phyloP scores from a whole-genome alignment of 2,329 filamentous ascomycete genomes.

The Talaromyces piceae region DNA sequence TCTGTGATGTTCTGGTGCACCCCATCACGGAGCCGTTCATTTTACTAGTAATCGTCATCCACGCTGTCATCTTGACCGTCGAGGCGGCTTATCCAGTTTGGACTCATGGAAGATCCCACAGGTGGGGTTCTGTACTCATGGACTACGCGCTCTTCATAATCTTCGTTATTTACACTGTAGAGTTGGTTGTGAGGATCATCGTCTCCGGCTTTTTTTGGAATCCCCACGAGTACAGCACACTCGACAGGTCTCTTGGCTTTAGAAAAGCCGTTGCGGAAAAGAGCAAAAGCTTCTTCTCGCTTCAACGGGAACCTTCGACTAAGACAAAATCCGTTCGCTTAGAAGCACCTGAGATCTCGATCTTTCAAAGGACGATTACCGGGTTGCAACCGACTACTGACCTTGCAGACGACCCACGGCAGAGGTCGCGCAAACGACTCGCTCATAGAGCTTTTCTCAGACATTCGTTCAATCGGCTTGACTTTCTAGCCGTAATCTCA shows the following conservation, averaged over 20 bases:
- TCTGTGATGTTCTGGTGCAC: constrained; percentile 81
- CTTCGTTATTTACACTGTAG: constrained; percentile 83
- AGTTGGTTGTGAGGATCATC: constrained; percentile 73
- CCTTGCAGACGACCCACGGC: constrained; percentile 55
- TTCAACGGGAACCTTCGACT: constrained; percentile 64
- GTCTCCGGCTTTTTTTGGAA: constrained; percentile 93
- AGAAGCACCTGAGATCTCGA: constrained; percentile 42
- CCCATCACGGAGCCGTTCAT: constrained; percentile 82
- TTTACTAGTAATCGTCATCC: constrained; percentile 76
- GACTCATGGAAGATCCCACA: constrained; percentile 47
- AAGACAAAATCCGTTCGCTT: constrained; percentile 42
- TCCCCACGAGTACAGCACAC: constrained; percentile 82
- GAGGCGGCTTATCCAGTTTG: constrained; percentile 70
- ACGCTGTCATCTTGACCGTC: constrained; percentile 79
- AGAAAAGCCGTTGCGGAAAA: constrained; percentile 68
- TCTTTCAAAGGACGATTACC: constrained; percentile 65
- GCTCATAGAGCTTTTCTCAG: constrained; percentile 87
- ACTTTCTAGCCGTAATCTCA: constrained; percentile 88
- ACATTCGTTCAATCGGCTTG: constrained; percentile 91
- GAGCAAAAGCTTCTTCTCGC: constrained; percentile 71
- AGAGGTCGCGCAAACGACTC: constrained; percentile 76
- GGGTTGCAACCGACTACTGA: constrained; percentile 57
- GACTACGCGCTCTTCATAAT: constrained; percentile 76
- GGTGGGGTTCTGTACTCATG: constrained; percentile 59
- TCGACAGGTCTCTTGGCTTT: constrained; percentile 69